Conservation (phyloP, 495 filamentous ascomycete species). For the Aspergillus affinis region DNA sequence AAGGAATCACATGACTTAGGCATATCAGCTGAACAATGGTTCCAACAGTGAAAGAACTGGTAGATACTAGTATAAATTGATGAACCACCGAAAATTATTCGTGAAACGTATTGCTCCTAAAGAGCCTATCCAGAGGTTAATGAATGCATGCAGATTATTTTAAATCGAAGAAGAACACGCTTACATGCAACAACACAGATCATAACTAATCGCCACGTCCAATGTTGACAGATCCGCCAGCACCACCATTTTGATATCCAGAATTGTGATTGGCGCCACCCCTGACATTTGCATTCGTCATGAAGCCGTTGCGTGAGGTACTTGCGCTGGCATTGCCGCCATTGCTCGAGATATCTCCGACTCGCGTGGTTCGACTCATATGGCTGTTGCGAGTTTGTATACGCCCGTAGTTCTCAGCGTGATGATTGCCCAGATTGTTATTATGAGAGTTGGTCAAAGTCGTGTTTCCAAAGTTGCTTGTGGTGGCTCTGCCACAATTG, state of each 20-base stretch:
- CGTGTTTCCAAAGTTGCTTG: neutral
- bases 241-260: neutral
- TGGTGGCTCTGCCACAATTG: neutral
- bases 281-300: neutral
- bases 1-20: too few species aligned
- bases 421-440: neutral
- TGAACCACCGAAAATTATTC: too few species aligned
- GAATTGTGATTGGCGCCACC: neutral
- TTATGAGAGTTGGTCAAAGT: neutral
- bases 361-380: neutral
- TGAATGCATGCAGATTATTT: too few species aligned
- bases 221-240: neutral
- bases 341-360: neutral
- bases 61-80: too few species aligned
- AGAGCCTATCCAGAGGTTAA: too few species aligned
- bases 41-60: too few species aligned
- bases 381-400: neutral
- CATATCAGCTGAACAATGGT: too few species aligned
- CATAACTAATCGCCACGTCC: neutral
- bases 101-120: too few species aligned
- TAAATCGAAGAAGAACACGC: too few species aligned
- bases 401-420: neutral
- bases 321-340: neutral
- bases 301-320: neutral
- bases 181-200: too few species aligned